Evolutionary conservation across 202 grass and related monocot genomes (phyloP), one percentile per base, ranked within the genome.

Genomic region (Alloteropsis angusta): DNA sequence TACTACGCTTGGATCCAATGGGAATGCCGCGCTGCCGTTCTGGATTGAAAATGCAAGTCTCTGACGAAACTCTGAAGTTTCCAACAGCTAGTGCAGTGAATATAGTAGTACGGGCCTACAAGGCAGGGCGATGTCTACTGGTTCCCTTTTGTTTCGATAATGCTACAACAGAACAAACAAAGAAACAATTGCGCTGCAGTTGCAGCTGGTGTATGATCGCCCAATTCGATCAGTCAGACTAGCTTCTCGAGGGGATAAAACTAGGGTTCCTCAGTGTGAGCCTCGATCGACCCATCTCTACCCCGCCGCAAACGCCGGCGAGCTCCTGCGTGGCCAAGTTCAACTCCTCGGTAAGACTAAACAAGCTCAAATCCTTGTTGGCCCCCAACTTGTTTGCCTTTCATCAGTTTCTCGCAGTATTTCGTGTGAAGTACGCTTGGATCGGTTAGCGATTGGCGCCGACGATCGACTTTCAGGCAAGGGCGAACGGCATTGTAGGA

Each of bases 311-410:
- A 74, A 74, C 6, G 65, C 53, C 14, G 28, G 56, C 25, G 25
- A 41, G 15, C 17, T 32, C 14, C 45, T 61, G 26, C 23, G 17
- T 53, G 34, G 42, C 75, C 12, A 82, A 66, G 4, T 82, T 77
- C 85, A 65, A 82, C 85, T 82, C 80, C 73, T 82, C 74, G 85
- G 58, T 78, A 82, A 71, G 16, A 65, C 26, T 78, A 87, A 87
- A 82, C 46, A 72, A 82, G 35, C 44, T 22, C n/a, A 19, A 42
- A 18, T 25, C 50, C 38, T 68, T 45, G 19, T 62, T 53, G 22
- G 36, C 52, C n/a, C 38, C 9, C 69, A 42, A 34, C 18, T 48
- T 28, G 15, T 26, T 68, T 67, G 48, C 2, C 28, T 26, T 59
- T 38, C 4, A 32, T 38, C 4, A 32, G 25, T 45, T 18, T 36